Conservation (phyloP, 805 yeast genomes). For the Kodamaea restingae region DNA sequence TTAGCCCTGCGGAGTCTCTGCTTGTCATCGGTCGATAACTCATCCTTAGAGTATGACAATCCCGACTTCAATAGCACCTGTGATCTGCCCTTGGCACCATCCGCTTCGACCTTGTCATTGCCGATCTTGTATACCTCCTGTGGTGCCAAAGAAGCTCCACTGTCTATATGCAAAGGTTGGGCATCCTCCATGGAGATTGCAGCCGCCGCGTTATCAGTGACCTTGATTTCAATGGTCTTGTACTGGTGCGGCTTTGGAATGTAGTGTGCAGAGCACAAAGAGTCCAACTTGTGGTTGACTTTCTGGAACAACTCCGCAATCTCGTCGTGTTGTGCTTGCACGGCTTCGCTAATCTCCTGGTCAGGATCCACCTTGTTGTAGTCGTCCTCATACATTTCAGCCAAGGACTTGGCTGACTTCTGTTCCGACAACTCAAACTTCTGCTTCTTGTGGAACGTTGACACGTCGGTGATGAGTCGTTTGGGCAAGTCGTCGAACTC, state of each 20-base stretch:
- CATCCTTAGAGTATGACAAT: slow-evolving; percentile 74
- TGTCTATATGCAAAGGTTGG: slow-evolving; percentile 80
- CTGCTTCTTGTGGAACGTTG: slow-evolving; percentile 45
- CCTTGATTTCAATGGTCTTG: slow-evolving; percentile 73
- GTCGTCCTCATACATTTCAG: slow-evolving; percentile 89
- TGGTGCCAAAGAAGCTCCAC: slow-evolving; percentile 80
- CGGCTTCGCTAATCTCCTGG: slow-evolving; percentile 55
- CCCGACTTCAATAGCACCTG: slow-evolving; percentile 76
- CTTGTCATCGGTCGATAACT: slow-evolving; percentile 78
- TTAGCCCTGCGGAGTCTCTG: slow-evolving; percentile 82
- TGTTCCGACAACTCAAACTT: slow-evolving; percentile 73
- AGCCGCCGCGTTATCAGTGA: slow-evolving; percentile 60
- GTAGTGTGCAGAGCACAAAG: slow-evolving; percentile 91
- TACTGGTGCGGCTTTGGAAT: slow-evolving; percentile 81
- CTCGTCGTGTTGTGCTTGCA: slow-evolving; percentile 73
- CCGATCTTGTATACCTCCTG: slow-evolving; percentile 77
- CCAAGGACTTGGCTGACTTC: slow-evolving; percentile 82
- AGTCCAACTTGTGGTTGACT: slow-evolving; percentile 71
- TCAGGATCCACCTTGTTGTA: slow-evolving; percentile 46
- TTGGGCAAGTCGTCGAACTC: slow-evolving; percentile 84
- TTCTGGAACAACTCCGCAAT: slow-evolving; percentile 59
- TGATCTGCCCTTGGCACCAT: slow-evolving; percentile 28
- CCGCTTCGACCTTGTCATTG: slow-evolving; percentile 32
- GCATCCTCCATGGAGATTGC: slow-evolving; percentile 93
- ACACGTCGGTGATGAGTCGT: slow-evolving; percentile 62